These are phyloP conservation scores for Umbelopsis sp. DNA, from an alignment of 192 early-diverging fungal species.

Conservation along the genomic window DNA sequence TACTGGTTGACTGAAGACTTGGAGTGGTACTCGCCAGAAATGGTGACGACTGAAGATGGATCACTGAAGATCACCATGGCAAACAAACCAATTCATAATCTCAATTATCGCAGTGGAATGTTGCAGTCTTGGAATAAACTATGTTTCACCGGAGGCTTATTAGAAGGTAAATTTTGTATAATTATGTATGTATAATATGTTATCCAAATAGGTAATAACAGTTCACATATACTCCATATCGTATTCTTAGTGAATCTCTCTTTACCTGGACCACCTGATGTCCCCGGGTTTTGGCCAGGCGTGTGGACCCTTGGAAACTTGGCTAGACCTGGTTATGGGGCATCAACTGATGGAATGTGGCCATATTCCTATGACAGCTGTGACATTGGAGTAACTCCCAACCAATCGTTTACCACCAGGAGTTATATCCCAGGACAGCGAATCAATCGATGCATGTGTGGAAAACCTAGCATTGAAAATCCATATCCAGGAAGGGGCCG, in stretches of 20 bases:
- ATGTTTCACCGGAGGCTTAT: slow-evolving; percentile 61
- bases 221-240: not conserved
- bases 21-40: slow-evolving; percentile 57
- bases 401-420: slow-evolving; percentile 29
- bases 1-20: slow-evolving; percentile 54
- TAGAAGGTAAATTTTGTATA: slow-evolving; percentile 42
- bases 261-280: slow-evolving; percentile 46
- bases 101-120: slow-evolving; percentile 56
- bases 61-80: slow-evolving; percentile 49
- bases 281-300: slow-evolving; percentile 58
- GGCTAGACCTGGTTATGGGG: slow-evolving; percentile 57
- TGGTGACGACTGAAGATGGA: slow-evolving; percentile 48
- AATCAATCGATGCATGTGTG: slow-evolving; percentile 8
- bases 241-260: slow-evolving; percentile 44
- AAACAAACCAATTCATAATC: slow-evolving; percentile 17
- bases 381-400: slow-evolving; percentile 53
- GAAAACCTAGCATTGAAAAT: not conserved
- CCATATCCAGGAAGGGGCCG: slow-evolving; percentile 45
- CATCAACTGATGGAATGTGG: slow-evolving; percentile 59
- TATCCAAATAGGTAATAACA: not conserved
- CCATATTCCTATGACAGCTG: slow-evolving; percentile 57
- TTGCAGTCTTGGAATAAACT: slow-evolving; percentile 67
- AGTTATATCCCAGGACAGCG: not conserved
- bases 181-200: not conserved
- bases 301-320: slow-evolving; percentile 63